Evolutionary conservation across 108 stramenopile genomes (phyloP), one percentile per base, ranked within the genome.

Genomic region (Epipyxis sp.): DNA sequence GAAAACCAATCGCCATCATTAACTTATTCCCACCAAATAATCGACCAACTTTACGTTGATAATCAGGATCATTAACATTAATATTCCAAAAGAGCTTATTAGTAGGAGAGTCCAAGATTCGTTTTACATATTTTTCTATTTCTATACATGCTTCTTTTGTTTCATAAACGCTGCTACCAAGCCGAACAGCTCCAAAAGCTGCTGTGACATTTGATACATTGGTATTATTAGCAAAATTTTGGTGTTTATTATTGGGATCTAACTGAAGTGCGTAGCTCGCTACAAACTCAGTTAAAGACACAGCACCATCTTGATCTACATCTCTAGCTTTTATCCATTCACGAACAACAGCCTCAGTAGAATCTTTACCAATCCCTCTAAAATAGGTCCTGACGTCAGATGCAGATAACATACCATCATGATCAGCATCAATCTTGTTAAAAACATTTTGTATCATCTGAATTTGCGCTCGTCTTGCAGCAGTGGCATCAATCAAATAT

Each of bases 261-360:
- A 50, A 50, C 46, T 50, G 46, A 50, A 20, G 46, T 6, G 46
- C 20, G 20, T 13, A 50, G 6, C 13, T 13, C 13, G 46, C 6
- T 6, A 50, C 20, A 50, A 13, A 50, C 46, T 50, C 46, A 13
- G 20, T 20, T 6, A 50, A 20, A 50, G 46, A 50, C 13, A 50
- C 46, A 50, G 46, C 46, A 20, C 46, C 46, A 50, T 50, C 46
- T 20, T 50, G 46, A 50, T 50, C 46, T 50, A 50, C 46, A 50
- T 50, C 46, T 13, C 46, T 6, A 6, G 46, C 46, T 13, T 6
- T 20, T 13, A 50, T 50, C 46, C 46, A 50, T 50, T 50, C 20
- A 13, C 46, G 6, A 50, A 50, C 20, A 50, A 50, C 6, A 6
- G 20, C 46, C 13, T 50, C 46, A 50, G 13, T 50, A 6, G 6